Evolutionary conservation across 108 stramenopile species (phyloP), one percentile per base, ranked within the genome.

Genomic region (Hondaea fermentalgiana): DNA sequence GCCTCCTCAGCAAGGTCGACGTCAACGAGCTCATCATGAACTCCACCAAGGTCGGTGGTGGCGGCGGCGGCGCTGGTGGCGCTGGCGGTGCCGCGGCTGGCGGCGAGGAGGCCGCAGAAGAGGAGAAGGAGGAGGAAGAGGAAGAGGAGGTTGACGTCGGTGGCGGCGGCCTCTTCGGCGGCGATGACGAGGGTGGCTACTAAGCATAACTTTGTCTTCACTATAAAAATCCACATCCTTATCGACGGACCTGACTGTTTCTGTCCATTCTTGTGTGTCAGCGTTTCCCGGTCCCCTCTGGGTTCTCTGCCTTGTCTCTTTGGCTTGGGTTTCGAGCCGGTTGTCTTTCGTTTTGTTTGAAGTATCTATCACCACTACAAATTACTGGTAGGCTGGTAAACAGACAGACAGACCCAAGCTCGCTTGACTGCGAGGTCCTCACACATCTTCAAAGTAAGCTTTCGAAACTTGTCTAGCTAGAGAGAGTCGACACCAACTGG

Each of bases 151-250:
- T 90, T 51, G 88, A 88, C 60, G 89, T 91, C 89, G 91, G 91
- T 83, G 91, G 91, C 19, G 91, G 91, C 51, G 91, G 90, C 87
- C 91, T 91, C 91, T 91, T 91, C 89, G 91, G 91, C 72, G 91
- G 91, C 43, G 91, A 89, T 49, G 91, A 88, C 49, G 76, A 6
- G n/a, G 76, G 76, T 83, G 76, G 49, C 45, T 83, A 83, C 76
- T 83, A 83, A 83, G 51, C 64, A 69, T 14, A 42, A 10, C 8
- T 28, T 69, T 6, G 14, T 17, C 14, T 69, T 69, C 64, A 69
- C 64, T 69, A 69, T 69, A 69, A 69, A 57, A 8, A 14, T 14
- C 64, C 64, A 69, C 64, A 69, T 8, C 64, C 42, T 69, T 69
- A 8, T 2, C 35, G 35, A 35, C 35, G 35, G 35, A 35, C 35